Evolutionary conservation across 352 stramenopile genomes (phyloP), one percentile per base, ranked within the genome.

Genomic region (Phytopythium ostracodes): DNA sequence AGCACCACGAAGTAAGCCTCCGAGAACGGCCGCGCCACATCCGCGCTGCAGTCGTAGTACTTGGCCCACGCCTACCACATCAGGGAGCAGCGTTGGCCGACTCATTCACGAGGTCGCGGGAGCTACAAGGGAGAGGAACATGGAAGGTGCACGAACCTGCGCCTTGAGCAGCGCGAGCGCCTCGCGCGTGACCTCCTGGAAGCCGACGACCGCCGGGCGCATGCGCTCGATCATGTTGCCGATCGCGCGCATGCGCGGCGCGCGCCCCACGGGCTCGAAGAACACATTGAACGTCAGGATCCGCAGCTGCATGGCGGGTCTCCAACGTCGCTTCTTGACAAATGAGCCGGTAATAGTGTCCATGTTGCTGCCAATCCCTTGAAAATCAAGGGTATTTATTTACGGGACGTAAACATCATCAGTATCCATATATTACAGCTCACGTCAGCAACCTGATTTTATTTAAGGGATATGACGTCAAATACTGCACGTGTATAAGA

Each of bases 11-110:
- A 93, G 67, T 93, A 93, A 9, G 84, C 71, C 42, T 87, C 75
- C 11, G 84, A 85, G 49, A 88, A 87, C 1, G 84, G 84, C n/a
- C 63, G 76, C 22, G 76, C 80, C 12, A 71, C 75, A 62, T 93
- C 81, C 46, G 82, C 58, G 38, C 84, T 93, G 73, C 84, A 93
- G 75, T 93, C 84, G 58, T 93, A 93, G 70, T 77, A 91, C 57
- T 67, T 64, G 7, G 73, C 66, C 84, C 84, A 93, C 20, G 63
- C 60, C 67, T 92, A 62, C 1, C 22, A 36, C 20, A 51, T 15
- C 22, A n/a, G 9, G 10, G 54, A 17, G 49, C n/a, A 12, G 24
- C 33, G 35, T 59, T 11, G 14, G 14, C 33, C 33, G 10, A 12
- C 6, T 11, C 33, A 14, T 38, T 25, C 35, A 47, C 33, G 1